phyloP scores from a whole-genome alignment of 2,329 filamentous ascomycete species.

The Lasiodiplodia gonubiensis region DNA sequence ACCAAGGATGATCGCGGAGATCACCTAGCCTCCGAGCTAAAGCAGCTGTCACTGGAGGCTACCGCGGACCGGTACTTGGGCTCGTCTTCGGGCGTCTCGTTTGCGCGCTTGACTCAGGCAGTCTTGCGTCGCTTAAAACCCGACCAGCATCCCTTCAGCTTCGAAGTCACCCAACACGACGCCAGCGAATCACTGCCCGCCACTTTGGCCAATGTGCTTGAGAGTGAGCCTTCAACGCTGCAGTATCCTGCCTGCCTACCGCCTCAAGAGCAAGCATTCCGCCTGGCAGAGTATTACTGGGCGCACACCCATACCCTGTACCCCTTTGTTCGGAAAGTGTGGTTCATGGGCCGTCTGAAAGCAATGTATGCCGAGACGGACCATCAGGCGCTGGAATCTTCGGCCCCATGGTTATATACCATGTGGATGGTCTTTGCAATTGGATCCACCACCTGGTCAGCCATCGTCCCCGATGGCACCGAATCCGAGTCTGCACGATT shows the following conservation, averaged over 20 bases:
- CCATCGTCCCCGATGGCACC: slow-evolving; percentile 39
- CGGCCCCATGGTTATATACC: slow-evolving; percentile 45
- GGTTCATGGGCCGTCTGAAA: slow-evolving; percentile 45
- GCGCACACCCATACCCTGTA: slow-evolving; percentile 56
- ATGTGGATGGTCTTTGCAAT: slow-evolving; percentile 60
- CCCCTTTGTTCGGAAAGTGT: slow-evolving; percentile 48
- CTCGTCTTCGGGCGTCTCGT: slow-evolving; percentile 52
- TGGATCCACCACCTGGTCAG: slow-evolving; percentile 53
- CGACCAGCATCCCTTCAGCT: slow-evolving; percentile 30
- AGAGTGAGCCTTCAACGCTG: not conserved
- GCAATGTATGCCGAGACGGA: not conserved
- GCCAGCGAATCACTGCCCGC: not conserved
- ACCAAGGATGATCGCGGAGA: slow-evolving; percentile 13
- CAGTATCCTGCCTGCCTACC: slow-evolving; percentile 5
- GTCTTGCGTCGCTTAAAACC: slow-evolving; percentile 37
- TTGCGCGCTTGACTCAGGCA: slow-evolving; percentile 39
- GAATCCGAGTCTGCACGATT: slow-evolving; percentile 53
- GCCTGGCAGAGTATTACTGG: slow-evolving; percentile 50
- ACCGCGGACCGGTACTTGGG: slow-evolving; percentile 54
- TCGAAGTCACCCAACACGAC: slow-evolving; percentile 24
- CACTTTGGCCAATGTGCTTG: not conserved
- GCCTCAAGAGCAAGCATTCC: slow-evolving; percentile 8
- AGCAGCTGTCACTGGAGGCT: slow-evolving; percentile 47
- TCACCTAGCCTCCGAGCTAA: slow-evolving; percentile 34
- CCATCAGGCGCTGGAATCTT: slow-evolving; percentile 32